Percentiles rank a stretch among this genome's conserved stretches.
Conservation (phyloP, 345 rosid genomes). For the Eucalyptus erythrocorys region DNA sequence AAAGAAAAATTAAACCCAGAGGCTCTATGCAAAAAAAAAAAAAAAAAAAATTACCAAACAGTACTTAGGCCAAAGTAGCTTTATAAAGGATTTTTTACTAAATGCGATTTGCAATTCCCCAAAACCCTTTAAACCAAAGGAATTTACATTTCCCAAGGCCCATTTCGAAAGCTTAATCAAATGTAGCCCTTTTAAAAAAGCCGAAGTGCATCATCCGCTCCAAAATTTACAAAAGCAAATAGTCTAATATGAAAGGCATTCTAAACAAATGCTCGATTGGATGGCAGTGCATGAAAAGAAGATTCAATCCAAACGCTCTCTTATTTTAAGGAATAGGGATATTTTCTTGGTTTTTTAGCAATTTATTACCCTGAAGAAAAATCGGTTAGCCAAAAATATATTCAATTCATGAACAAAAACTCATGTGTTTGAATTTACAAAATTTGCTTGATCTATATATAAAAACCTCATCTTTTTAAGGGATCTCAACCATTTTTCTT, state of each 20-base stretch:
- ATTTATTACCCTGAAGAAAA: neutral
- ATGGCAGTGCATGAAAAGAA: neutral
- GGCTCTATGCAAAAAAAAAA: fast-evolving
- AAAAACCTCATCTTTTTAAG: neutral
- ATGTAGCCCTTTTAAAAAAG: fast-evolving
- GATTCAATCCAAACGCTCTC: neutral
- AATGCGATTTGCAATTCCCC: fast-evolving
- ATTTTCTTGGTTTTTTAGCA: neutral
- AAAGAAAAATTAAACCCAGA: fast-evolving
- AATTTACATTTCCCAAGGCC: fast-evolving
- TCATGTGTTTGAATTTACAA: neutral
- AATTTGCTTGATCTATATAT: neutral
- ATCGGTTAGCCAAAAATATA: neutral
- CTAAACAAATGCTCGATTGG: neutral
- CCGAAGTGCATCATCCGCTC: neutral
- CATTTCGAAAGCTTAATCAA: too few species aligned
- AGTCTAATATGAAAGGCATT: neutral
- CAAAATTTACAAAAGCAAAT: too few species aligned
- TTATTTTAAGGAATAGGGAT: neutral
- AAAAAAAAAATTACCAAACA: too few species aligned
- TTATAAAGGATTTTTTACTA: too few species aligned
- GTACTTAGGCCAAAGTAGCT: too few species aligned
- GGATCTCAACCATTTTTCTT: neutral
- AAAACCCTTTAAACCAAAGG: too few species aligned
- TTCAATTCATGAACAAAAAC: neutral